These are phyloP conservation scores for Wickerhamiella dianesei DNA, from an alignment of 805 yeast genomes.

Conservation along the genomic window DNA sequence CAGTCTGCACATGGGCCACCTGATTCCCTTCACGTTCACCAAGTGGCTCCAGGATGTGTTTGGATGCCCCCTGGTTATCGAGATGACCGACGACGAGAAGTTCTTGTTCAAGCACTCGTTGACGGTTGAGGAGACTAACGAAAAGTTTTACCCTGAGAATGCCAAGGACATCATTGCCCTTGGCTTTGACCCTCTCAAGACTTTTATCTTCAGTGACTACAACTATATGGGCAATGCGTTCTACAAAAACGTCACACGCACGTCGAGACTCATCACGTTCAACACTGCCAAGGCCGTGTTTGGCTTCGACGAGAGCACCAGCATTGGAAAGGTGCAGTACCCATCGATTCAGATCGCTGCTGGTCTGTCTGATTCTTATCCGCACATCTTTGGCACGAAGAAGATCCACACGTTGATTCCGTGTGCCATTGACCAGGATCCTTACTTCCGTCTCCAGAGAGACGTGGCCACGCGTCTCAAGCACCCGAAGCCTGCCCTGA, in stretches of 20 bases:
- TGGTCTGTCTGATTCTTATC: constrained; percentile 92
- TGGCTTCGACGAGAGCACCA: constrained; percentile 88
- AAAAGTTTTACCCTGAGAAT: constrained; percentile 57
- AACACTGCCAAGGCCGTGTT: constrained; percentile 96
- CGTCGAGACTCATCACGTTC: constrained; percentile 87
- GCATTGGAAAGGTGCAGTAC: constrained; percentile 88
- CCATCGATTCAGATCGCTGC: constrained; percentile 94
- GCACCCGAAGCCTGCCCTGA: constrained; percentile 78
- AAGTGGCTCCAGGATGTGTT: constrained; percentile 97
- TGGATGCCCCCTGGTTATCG: constrained; percentile 88
- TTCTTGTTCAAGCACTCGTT: constrained; percentile 85
- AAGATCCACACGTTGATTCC: constrained; percentile 96
- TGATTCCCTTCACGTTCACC: constrained; percentile 90
- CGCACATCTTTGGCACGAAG: constrained; percentile 76
- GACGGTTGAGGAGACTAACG: constrained; percentile 75
- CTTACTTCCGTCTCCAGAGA: constrained; percentile 92
- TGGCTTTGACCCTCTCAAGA: constrained; percentile 89
- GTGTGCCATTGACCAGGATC: constrained; percentile 98
- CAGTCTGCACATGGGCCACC: constrained; percentile 92
- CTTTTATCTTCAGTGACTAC: constrained; percentile 87
- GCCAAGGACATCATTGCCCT: constrained; percentile 87
- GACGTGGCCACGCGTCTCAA: constrained; percentile 92
- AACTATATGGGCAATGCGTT: constrained; percentile 87
- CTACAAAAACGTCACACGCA: constrained; percentile 86
- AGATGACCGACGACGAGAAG: constrained; percentile 93